phyloP scores from a whole-genome alignment of 192 early-diverging fungal genomes.

The Coemansia sp. region DNA sequence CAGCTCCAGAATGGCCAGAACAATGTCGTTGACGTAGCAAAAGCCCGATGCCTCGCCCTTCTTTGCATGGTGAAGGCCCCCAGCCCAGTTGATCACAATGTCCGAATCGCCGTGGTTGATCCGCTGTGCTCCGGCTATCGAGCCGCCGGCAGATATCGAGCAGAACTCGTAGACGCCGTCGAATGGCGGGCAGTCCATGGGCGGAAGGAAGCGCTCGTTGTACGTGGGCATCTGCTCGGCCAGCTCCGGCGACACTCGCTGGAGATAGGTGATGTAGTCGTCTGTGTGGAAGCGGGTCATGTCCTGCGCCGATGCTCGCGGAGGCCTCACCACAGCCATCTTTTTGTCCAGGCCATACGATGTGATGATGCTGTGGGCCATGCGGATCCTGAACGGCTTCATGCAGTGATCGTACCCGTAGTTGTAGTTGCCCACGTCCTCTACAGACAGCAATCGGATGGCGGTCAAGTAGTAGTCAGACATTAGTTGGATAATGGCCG shows the following conservation, averaged over 20 bases:
- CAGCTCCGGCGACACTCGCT: slow-evolving; percentile 70
- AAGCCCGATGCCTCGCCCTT: slow-evolving; percentile 93
- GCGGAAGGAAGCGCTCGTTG: slow-evolving; percentile 71
- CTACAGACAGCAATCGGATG: slow-evolving; percentile 4
- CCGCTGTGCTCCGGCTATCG: slow-evolving; percentile 86
- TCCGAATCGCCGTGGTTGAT: slow-evolving; percentile 78
- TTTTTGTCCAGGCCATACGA: slow-evolving; percentile 92
- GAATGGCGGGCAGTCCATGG: slow-evolving; percentile 94
- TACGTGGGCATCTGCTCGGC: slow-evolving; percentile 60
- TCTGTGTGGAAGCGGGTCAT: slow-evolving; percentile 93
- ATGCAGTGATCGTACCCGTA: slow-evolving; percentile 93
- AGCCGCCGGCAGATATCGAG: slow-evolving; percentile 84
- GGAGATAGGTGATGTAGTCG: slow-evolving; percentile 89
- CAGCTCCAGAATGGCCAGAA: slow-evolving; percentile 85
- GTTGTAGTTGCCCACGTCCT: slow-evolving; percentile 73
- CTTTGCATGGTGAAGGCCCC: slow-evolving; percentile 95
- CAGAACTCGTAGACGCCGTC: slow-evolving; percentile 96
- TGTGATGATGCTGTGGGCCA: slow-evolving; percentile 89
- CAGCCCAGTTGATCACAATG: slow-evolving; percentile 94
- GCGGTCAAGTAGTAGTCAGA: no score
- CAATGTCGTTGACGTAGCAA: slow-evolving; percentile 98
- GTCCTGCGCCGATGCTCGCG: slow-evolving; percentile 78
- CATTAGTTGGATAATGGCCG: no score
- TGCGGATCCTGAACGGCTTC: slow-evolving; percentile 95
- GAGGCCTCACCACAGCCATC: slow-evolving; percentile 78